Conservation (phyloP, 371 early-diverging fungal genomes). For the Parasitella parasitica region DNA sequence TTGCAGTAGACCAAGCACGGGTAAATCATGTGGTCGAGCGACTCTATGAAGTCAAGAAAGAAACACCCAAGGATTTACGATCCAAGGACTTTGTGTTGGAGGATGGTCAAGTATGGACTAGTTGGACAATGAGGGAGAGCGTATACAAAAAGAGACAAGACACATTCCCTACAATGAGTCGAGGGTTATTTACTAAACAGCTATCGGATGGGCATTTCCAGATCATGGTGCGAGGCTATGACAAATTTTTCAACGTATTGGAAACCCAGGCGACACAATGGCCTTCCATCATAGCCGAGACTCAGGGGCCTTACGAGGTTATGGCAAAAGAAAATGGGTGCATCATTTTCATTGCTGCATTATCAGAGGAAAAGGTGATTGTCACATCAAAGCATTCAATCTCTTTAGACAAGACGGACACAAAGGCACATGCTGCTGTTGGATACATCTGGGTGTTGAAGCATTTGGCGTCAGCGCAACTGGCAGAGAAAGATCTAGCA, state of each 20-base stretch:
- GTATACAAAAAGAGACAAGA: slow-evolving; percentile 59
- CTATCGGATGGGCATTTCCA: slow-evolving; percentile 24
- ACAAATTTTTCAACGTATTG: slow-evolving; percentile 91
- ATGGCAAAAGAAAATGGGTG: slow-evolving; percentile 97
- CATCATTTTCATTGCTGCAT: slow-evolving; percentile 81
- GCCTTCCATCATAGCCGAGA: slow-evolving; percentile 58
- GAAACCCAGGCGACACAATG: slow-evolving; percentile 66
- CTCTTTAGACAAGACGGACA: slow-evolving; percentile 37
- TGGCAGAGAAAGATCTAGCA: slow-evolving; percentile 66
- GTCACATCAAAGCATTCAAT: slow-evolving; percentile 89
- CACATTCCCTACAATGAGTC: slow-evolving; percentile 71
- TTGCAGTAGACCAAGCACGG: slow-evolving; percentile 1
- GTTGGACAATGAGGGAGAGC: slow-evolving; percentile 46
- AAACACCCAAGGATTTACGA: slow-evolving; percentile 20
- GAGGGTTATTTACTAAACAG: slow-evolving; percentile 77
- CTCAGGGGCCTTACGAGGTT: slow-evolving; percentile 85
- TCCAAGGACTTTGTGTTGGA: slow-evolving; percentile 24
- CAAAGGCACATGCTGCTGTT: slow-evolving; percentile 50
- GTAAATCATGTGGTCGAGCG: slow-evolving; percentile 16
- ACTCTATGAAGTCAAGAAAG: slow-evolving; percentile 14
- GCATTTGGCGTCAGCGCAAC: slow-evolving; percentile 59
- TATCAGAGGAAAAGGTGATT: slow-evolving; percentile 61
- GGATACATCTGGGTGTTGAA: slow-evolving; percentile 80
- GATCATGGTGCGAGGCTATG: slow-evolving; percentile 87
- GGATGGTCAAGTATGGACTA: slow-evolving; percentile 28